Conservation (phyloP, 306 rosid species). For the Lupinus albus region DNA sequence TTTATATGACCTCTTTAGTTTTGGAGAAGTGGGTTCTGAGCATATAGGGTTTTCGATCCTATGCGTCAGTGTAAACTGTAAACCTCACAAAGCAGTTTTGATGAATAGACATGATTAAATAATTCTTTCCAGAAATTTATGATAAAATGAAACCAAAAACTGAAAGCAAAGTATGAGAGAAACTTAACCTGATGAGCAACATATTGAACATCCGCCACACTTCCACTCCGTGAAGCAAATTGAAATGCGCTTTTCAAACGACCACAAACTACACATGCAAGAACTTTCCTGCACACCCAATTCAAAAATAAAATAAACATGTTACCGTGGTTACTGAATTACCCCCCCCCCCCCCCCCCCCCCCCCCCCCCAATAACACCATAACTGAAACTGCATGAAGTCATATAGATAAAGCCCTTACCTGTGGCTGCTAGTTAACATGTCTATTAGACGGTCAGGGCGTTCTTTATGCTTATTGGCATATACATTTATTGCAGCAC, state of each 20-base stretch:
- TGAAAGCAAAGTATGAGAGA: conserved; percentile 32
- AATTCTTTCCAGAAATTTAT: conserved; percentile 23
- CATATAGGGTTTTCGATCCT: conserved; percentile 14
- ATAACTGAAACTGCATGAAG: conserved; percentile 22
- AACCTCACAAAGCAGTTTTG: conserved; percentile 18
- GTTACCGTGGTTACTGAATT: conserved; percentile 26
- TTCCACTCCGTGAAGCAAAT: conserved; percentile 97
- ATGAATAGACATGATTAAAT: background rate
- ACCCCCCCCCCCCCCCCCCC: too few relatives aligned
- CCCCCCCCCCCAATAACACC: too few relatives aligned
- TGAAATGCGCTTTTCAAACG: conserved; percentile 99
- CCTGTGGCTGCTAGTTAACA: conserved; percentile 98
- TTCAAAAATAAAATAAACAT: conserved; percentile 35
- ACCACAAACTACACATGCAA: conserved; percentile 99
- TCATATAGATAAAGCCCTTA: conserved; percentile 34
- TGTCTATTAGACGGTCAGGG: conserved; percentile 96
- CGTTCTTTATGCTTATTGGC: conserved; percentile 99
- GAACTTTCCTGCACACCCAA: conserved; percentile 81
- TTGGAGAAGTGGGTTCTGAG: background rate
- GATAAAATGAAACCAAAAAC: conserved; percentile 9
- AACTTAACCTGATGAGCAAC: conserved; percentile 93
- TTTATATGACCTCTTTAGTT: background rate
- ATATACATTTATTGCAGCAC: conserved; percentile 95
- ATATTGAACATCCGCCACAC: conserved; percentile 98
- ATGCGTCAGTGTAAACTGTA: conserved; percentile 29